phyloP scores from a whole-genome alignment of 2,329 filamentous ascomycete genomes.

The Orbilia quercus region DNA sequence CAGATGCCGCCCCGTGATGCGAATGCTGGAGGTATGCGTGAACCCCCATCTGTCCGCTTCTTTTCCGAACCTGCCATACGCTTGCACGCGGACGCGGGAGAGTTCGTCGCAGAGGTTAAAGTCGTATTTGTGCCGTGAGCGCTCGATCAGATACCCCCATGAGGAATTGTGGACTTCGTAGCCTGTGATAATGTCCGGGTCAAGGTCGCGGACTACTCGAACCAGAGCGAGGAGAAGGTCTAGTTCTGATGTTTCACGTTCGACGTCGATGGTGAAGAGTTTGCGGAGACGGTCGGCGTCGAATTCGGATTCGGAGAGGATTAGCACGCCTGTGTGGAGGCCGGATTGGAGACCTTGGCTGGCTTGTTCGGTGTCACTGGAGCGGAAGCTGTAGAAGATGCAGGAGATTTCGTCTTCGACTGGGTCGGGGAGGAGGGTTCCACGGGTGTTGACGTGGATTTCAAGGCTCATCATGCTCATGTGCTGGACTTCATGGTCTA shows the following conservation, averaged over 20 bases:
- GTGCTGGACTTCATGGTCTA: conserved; percentile 86
- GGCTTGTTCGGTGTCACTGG: conserved; percentile 72
- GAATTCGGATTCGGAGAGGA: conserved; percentile 73
- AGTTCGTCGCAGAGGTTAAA: conserved; percentile 92
- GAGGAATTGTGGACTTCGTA: conserved; percentile 94
- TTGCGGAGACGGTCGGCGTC: conserved; percentile 73
- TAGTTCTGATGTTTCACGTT: conserved; percentile 81
- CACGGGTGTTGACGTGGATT: conserved; percentile 88
- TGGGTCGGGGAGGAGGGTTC: conserved; percentile 83
- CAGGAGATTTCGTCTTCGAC: conserved; percentile 88
- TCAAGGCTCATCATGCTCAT: conserved; percentile 98
- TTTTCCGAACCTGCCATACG: conserved; percentile 84
- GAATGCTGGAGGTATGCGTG: conserved; percentile 89
- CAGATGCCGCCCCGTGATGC: conserved; percentile 92
- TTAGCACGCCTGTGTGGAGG: conserved; percentile 76
- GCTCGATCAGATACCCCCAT: conserved; percentile 95
- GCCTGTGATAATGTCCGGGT: conserved; percentile 92
- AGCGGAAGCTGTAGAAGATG: conserved; percentile 89
- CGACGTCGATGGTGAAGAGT: conserved; percentile 73
- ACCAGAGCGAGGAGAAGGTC: conserved; percentile 87
- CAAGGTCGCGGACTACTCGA: conserved; percentile 82
- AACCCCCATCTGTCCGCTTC: conserved; percentile 92
- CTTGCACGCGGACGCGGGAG: conserved; percentile 85
- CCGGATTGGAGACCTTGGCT: conserved; percentile 66
- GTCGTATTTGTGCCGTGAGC: conserved; percentile 82